Evolutionary conservation across 345 rosid genomes (phyloP).

Genomic region (Pugionium cornutum): DNA sequence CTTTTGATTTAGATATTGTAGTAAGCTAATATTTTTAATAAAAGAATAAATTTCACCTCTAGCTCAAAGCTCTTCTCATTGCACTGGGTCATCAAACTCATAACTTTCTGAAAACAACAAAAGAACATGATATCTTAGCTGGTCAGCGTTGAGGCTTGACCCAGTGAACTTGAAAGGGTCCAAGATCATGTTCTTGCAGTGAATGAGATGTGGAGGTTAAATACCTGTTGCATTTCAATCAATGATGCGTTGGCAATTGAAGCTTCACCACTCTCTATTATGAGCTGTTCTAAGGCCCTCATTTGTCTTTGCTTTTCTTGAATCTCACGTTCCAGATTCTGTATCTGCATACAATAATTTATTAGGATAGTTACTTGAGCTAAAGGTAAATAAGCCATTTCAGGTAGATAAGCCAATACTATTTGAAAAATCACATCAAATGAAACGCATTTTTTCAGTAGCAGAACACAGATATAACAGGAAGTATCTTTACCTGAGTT

Average conservation of each 20-base stretch:
- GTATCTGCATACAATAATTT: slow-evolving; percentile 54
- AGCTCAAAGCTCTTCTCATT: slow-evolving; percentile 95
- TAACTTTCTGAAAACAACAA: slow-evolving; percentile 67
- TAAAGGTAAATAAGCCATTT: neutral
- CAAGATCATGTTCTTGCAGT: slow-evolving; percentile 23
- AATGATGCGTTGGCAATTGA: slow-evolving; percentile 86
- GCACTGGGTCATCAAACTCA: slow-evolving; percentile 90
- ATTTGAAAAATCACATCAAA: neutral
- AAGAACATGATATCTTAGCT: slow-evolving; percentile 29
- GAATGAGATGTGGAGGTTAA: slow-evolving; percentile 16
- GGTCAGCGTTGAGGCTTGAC: slow-evolving; percentile 1
- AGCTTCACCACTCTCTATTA: slow-evolving; percentile 91
- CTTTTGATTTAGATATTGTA: slow-evolving; percentile 7
- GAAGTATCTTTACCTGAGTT: slow-evolving; percentile 55
- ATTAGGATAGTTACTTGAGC: slow-evolving; percentile 5
- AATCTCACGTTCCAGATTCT: slow-evolving; percentile 82
- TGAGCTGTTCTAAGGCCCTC: slow-evolving; percentile 78
- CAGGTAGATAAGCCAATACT: slow-evolving; percentile 1
- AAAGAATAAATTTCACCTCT: slow-evolving; percentile 54
- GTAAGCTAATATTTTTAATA: slow-evolving; percentile 13
- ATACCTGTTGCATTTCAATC: slow-evolving; percentile 97
- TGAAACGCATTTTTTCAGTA: neutral
- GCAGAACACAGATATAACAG: slow-evolving; percentile 3
- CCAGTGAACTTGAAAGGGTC: slow-evolving; percentile 24
- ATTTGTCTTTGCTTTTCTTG: slow-evolving; percentile 90